Evolutionary conservation across 2,329 filamentous ascomycete genomes (phyloP), one percentile per base, ranked within the genome.

Genomic region (Exophiala aquamarina): DNA sequence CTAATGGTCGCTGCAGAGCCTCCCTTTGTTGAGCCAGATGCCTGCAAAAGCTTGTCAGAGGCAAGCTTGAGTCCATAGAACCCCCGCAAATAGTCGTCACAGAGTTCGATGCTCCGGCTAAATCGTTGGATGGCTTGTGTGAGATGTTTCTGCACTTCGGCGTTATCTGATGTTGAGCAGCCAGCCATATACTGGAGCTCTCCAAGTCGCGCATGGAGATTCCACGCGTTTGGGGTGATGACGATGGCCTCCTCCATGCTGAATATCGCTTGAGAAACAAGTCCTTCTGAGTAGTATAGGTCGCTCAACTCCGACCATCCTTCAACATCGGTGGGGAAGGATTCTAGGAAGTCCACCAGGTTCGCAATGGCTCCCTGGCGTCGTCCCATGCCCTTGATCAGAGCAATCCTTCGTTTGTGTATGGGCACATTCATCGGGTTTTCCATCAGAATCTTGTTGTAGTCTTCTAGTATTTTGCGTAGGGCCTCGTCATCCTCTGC

Each of bases 221-320:
- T 97, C 91, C 93, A 98, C 15, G 92, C 89, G 71, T 95, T 95
- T 3, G 93, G 92, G 43, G 83, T 81, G 47, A 95, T 76, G 41
- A 97, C 74, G 35, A 98, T 69, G 15, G 95, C 89, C 67, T 98
- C 93, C 66, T 98, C 93, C 35, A 95, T 72, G 50, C 89, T 86
- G 67, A 86, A 95, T 41, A 95, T 83, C 31, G 90, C 87, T 67
- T 97, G 92, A 11, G 83, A 72, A 62, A 87, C 89, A 59, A 92
- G 70, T 1, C 86, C 89, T 63, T 92, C 86, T 15, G 77, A 77
- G 21, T 90, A 76, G 68, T 98, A 97, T 52, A 96, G 71, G 64
- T 95, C 89, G 43, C 88, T 82, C 58, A 97, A 75, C 71, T 98
- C 93, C 42, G 89, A 82, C 93, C 93, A 98, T 8, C 87, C 84